Evolutionary conservation across 805 yeast species (phyloP).

Genomic region (Cyberlindnera bimundalis): DNA sequence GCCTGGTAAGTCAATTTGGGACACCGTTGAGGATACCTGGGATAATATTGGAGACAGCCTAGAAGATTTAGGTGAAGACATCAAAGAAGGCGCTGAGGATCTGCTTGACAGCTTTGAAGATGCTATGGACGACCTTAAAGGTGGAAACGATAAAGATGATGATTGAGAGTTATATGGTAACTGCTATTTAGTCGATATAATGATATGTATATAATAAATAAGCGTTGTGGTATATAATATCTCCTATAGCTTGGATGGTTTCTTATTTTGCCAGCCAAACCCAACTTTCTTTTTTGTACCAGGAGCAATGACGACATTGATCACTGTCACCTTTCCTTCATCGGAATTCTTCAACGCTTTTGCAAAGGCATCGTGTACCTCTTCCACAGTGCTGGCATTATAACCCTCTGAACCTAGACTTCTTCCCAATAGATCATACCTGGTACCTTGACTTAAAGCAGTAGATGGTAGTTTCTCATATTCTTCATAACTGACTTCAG

Average conservation of each 20-base stretch:
- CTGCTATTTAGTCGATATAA: neutral
- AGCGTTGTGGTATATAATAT: no score
- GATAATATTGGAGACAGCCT: slow-evolving; percentile 18
- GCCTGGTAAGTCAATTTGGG: slow-evolving; percentile 25
- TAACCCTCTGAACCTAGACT: slow-evolving; percentile 58
- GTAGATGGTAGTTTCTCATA: slow-evolving; percentile 48
- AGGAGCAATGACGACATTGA: slow-evolving; percentile 61
- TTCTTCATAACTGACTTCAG: slow-evolving; percentile 27
- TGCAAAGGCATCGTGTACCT: slow-evolving; percentile 35
- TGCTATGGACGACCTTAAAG: slow-evolving; percentile 12
- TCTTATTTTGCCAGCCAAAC: slow-evolving; percentile 69
- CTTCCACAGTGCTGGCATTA: slow-evolving; percentile 38
- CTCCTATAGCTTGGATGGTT: slow-evolving; percentile 25
- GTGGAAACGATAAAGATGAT: slow-evolving; percentile 1
- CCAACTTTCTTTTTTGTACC: slow-evolving; percentile 52
- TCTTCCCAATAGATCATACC: slow-evolving; percentile 53
- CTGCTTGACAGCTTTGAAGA: slow-evolving; percentile 19
- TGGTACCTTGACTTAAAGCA: slow-evolving; percentile 51
- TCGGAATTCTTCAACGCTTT: slow-evolving; percentile 33
- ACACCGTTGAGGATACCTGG: slow-evolving; percentile 25
- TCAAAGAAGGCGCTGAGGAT: slow-evolving; percentile 18
- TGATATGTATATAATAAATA: neutral
- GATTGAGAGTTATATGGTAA: neutral
- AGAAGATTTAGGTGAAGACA: slow-evolving; percentile 23
- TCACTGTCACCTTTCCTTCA: slow-evolving; percentile 38